Evolutionary conservation across 2,329 filamentous ascomycete species (phyloP), one percentile per base, ranked within the genome.

Genomic region (Chrysosporium keratinophilum): DNA sequence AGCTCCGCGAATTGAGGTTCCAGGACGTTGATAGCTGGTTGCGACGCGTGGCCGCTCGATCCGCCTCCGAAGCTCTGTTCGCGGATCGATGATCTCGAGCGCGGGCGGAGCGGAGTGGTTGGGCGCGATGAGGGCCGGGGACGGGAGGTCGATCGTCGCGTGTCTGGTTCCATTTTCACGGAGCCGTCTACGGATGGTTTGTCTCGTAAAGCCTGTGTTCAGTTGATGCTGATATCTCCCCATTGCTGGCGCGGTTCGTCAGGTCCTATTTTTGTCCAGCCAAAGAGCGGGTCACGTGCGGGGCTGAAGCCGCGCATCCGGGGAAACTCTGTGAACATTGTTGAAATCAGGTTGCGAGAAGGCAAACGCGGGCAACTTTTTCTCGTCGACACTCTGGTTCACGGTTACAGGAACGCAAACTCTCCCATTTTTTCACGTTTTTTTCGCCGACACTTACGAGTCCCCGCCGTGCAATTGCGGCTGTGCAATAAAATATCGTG

Each of bases 1-100:
- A 98, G 78, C 72, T 98, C 93, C 12, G 88, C 88, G 69, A 98
- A 97, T 12, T 87, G 85, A 0, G 89, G 88, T 67, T 97, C 90
- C 55, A 97, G 83, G 1, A 79, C 73, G 61, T 91, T 88, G 57
- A 97, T 81, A 0, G 70, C 69, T 5, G 89, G 88, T 74, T 60
- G 79, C 65, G 67, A 73, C 70, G 67, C 65, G 50, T 65, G 64
- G 52, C 62, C 64, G 53, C 64, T 60, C 50, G 66, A 63, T 54
- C 61, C 69, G 35, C 59, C 57, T 31, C 66, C 64, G 52, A 77
- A 78, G 49, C 80, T 79, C 53, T 82, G 81, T 45, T 89, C 87
- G 65, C 88, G 87, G 59, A 96, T 82, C 11, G 89, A 95, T 15
- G 87, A 89, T 50, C 91, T 85, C 2, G 91, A 96, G 17, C 87